A percentile compares a stretch with the other conserved stretches of the same genome.
These are phyloP conservation scores for Saccharomycopsis capsularis DNA, from an alignment of 805 yeast genomes.

Conservation along the genomic window DNA sequence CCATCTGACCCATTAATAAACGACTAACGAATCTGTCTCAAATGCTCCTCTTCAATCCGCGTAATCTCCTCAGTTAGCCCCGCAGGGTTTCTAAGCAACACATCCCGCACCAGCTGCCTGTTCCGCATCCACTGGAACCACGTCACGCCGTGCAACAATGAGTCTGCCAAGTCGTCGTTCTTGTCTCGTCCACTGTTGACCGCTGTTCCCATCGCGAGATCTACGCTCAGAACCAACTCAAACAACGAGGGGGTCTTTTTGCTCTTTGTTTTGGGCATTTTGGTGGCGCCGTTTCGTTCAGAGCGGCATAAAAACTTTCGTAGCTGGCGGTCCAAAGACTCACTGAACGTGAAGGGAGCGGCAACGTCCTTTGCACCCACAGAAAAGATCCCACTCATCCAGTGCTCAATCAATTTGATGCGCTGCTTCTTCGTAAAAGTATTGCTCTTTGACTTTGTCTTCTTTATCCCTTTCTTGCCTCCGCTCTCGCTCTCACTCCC, in stretches of 20 bases:
- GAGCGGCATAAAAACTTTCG: neutral
- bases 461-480: neutral
- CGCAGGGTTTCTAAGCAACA: neutral
- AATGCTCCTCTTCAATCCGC: neutral
- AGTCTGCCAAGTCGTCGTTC: slow-evolving; percentile 61
- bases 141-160: slow-evolving; percentile 53
- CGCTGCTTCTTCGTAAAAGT: neutral
- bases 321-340: neutral
- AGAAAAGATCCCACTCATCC: neutral
- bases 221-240: too few species aligned
- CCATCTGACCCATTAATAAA: too few species aligned
- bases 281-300: neutral
- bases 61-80: neutral
- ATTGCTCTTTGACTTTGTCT: neutral
- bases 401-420: slow-evolving; percentile 6
- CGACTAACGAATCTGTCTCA: too few species aligned
- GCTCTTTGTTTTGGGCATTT: neutral
- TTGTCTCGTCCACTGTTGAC: slow-evolving; percentile 29
- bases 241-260: neutral
- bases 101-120: neutral
- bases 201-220: neutral
- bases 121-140: slow-evolving; percentile 38
- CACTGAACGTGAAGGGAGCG: neutral
- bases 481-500: neutral
- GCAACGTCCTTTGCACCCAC: neutral